These are phyloP conservation scores for Fusarium sp. DNA, from an alignment of 2,329 filamentous ascomycete species.

Conservation along the genomic window DNA sequence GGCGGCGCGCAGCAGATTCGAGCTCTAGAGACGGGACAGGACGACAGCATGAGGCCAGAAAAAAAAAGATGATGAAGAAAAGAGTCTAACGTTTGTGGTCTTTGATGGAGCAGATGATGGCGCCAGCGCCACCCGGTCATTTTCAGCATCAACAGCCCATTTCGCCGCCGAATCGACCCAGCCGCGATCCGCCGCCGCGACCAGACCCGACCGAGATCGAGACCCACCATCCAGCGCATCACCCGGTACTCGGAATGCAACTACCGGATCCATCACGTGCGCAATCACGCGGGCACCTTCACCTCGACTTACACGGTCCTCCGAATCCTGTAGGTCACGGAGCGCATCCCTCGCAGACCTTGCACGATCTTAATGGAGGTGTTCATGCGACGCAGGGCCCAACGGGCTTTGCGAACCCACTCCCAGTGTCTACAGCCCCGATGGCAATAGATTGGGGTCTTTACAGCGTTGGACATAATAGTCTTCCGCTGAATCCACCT, in stretches of 20 bases:
- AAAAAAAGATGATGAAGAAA: constrained; percentile 18
- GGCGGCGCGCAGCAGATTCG: neutral
- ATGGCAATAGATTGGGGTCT: constrained; percentile 42
- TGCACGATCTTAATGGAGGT: constrained; percentile 24
- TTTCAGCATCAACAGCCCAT: constrained; percentile 45
- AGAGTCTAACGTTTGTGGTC: constrained; percentile 36
- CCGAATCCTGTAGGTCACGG: constrained; percentile 9
- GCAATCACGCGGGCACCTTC: constrained; percentile 33
- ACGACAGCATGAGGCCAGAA: constrained; percentile 17
- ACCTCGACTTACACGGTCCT: constrained; percentile 37
- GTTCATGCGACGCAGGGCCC: constrained; percentile 28
- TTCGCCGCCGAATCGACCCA: constrained; percentile 45
- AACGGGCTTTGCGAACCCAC: constrained; percentile 27
- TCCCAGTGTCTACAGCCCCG: constrained; percentile 21
- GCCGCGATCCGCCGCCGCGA: constrained; percentile 38
- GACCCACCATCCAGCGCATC: constrained; percentile 36
- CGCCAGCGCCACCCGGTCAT: constrained; percentile 40
- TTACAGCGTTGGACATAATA: constrained; percentile 30
- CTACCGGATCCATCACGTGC: constrained; percentile 38
- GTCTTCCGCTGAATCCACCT: constrained; percentile 28
- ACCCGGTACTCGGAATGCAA: constrained; percentile 35
- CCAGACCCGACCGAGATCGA: constrained; percentile 40
- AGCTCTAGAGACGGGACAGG: neutral
- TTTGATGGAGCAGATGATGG: constrained; percentile 39
- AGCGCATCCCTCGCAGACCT: constrained; percentile 16